Base-by-base conservation (phyloP, 2,329 filamentous ascomycete species). In the Pestalotiopsis sp. region DNA sequence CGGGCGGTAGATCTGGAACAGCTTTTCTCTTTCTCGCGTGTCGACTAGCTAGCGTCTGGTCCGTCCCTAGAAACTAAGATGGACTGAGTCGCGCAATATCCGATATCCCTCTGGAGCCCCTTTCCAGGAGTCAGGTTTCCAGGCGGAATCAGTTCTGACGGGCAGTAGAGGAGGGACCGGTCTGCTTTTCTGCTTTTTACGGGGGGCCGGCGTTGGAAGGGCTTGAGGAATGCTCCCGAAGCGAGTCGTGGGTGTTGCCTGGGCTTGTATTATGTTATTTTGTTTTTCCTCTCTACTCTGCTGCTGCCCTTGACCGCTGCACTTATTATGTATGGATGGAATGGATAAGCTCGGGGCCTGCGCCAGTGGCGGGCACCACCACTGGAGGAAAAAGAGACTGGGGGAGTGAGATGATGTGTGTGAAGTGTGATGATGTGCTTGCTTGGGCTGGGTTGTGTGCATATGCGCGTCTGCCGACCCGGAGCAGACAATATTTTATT, bases 381-480 rank as follows among this genome's bases (percentile, higher is more conserved):
- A 52, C 31, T 36, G 31, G 31, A 36, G 31, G 20, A 52, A 20
- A 52, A 52, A 52, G 45, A 52, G 45, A 52, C 45, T 52, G 45
- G 45, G 41, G 45, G 45, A 52, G 45, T 52, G 45, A 20, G 17
- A 52, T 52, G 45, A 52, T 52, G 45, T n/a, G 38, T 11, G 13
- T 38, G 64, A 45, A 66, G 64, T 57, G 13, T 56, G 12, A 23
- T 41, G 31, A 38, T 36, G 38, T n/a, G 27, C 27, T 65, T 25
- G 14, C n/a, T 13, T 27, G 62, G 62, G 64, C 45, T 58, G 45
- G 64, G 49, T 36, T 66, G 7, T 58, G 25, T 67, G 65, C 65
- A 67, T 17, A 67, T 67, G 56, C 65, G 65, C 65, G 65, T 59
- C 25, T 67, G 52, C 65, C 65, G 65, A 67, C 25, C 56, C 31